Percentiles rank a stretch among this genome's conserved stretches.
Evolutionary conservation across 106 monocot genomes (phyloP).

Genomic region (Agapanthus africanus): DNA sequence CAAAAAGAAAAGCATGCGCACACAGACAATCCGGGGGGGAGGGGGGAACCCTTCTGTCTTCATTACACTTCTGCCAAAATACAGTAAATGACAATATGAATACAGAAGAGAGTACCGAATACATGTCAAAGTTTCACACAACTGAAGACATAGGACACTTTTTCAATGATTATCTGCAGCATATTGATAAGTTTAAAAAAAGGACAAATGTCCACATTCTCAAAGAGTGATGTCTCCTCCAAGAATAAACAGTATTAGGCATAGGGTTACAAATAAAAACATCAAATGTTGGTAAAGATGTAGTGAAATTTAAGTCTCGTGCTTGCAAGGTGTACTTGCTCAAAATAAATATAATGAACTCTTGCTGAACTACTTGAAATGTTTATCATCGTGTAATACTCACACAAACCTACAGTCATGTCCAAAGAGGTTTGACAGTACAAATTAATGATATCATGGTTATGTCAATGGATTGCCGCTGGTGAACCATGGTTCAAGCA

Average conservation of each 20-base stretch:
- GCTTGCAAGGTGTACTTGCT: not conserved
- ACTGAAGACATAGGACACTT: not conserved
- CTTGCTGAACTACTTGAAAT: not conserved
- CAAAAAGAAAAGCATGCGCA: not conserved
- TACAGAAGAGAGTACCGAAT: too few relatives aligned
- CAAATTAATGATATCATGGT: not conserved
- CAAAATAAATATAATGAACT: not conserved
- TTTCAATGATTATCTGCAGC: not conserved
- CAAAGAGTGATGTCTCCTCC: not conserved
- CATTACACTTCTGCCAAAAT: not conserved
- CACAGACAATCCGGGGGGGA: not conserved
- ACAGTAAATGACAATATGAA: too few relatives aligned
- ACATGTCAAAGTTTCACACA: not conserved
- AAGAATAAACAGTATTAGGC: not conserved
- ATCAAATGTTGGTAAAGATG: not conserved
- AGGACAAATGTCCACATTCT: not conserved
- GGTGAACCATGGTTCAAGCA: not conserved
- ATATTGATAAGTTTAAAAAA: not conserved
- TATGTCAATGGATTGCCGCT: not conserved
- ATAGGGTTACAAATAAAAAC: not conserved
- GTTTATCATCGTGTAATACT: too few relatives aligned
- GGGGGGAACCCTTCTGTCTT: not conserved
- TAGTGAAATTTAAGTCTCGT: too few relatives aligned
- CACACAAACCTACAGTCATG: not conserved
- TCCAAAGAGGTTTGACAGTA: not conserved